Percentiles rank a stretch among this genome's conserved stretches.
Evolutionary conservation across 2,329 filamentous ascomycete species (phyloP).

Genomic region (Paecilomyces formosus): DNA sequence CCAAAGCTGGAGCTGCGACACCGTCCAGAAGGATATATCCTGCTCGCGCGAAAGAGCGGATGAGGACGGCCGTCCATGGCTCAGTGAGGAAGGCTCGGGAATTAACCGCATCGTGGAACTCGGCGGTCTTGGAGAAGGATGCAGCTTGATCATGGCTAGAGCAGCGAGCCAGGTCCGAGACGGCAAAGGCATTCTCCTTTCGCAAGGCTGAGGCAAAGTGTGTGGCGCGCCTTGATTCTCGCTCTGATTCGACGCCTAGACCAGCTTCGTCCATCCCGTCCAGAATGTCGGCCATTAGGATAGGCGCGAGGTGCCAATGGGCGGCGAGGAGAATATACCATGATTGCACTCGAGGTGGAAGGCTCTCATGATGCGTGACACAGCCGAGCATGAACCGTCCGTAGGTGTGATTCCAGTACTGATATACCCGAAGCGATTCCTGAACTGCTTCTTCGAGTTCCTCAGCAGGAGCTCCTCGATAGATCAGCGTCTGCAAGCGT

Average conservation of each 20-base stretch:
- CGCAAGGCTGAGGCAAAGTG: constrained; percentile 36
- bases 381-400: constrained; percentile 47
- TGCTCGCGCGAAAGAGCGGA: constrained; percentile 47
- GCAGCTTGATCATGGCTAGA: constrained; percentile 29
- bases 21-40: constrained; percentile 32
- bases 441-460: constrained; percentile 44
- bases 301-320: constrained; percentile 52
- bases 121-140: neutral
- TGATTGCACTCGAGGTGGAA: constrained; percentile 49
- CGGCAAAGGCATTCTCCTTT: constrained; percentile 36
- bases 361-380: constrained; percentile 40
- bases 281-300: constrained; percentile 49
- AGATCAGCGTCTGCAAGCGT: constrained; percentile 47
- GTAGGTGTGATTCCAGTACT: constrained; percentile 49
- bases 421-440: constrained; percentile 43
- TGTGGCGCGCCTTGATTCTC: constrained; percentile 16
- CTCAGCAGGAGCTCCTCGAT: constrained; percentile 29
- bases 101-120: constrained; percentile 48
- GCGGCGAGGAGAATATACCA: constrained; percentile 53
- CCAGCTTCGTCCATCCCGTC: constrained; percentile 41
- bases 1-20: constrained; percentile 11
- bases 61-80: constrained; percentile 52
- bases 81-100: constrained; percentile 52
- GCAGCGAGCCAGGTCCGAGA: constrained; percentile 44
- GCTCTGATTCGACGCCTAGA: constrained; percentile 9